Evolutionary conservation across 2,329 filamentous ascomycete species (phyloP).

Genomic region (Clarireedia homoeocarpa): DNA sequence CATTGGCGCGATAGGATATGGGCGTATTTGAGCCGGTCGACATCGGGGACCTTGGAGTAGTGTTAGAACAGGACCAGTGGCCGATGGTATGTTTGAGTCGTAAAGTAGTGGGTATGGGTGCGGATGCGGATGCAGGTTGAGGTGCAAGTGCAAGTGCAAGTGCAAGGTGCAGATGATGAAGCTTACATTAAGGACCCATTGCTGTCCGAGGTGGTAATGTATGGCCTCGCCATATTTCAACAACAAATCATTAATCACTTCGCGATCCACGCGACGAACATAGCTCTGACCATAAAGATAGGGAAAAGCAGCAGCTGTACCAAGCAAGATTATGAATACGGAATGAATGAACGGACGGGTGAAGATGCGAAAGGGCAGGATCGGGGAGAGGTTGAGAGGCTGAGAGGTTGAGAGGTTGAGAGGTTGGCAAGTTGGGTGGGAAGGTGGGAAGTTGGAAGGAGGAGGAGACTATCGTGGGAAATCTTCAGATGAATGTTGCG

Average conservation of each 20-base stretch:
- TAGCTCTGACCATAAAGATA: constrained; percentile 3
- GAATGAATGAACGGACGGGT: neutral
- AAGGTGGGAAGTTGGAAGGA: neutral
- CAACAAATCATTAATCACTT: constrained; percentile 3
- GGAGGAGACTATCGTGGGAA: neutral
- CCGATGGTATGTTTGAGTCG: neutral
- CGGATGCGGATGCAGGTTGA: no score
- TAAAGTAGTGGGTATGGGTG: neutral
- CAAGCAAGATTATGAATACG: neutral
- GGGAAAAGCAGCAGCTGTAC: neutral
- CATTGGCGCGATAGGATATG: constrained; percentile 65
- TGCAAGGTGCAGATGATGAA: neutral
- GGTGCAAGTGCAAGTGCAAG: no score
- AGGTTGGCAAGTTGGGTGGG: neutral
- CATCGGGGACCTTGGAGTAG: constrained; percentile 18
- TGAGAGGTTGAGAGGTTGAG: neutral
- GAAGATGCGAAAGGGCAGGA: neutral
- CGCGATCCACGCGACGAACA: constrained; percentile 7
- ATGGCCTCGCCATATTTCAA: constrained; percentile 27
- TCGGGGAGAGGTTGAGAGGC: neutral
- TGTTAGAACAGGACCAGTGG: neutral
- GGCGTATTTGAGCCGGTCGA: constrained; percentile 14
- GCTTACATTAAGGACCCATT: constrained; percentile 7
- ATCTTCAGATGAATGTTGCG: constrained; percentile 6
- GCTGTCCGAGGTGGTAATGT: constrained; percentile 15